Base-by-base conservation (phyloP, 208 protist species). In the Novymonas esmeraldas region DNA sequence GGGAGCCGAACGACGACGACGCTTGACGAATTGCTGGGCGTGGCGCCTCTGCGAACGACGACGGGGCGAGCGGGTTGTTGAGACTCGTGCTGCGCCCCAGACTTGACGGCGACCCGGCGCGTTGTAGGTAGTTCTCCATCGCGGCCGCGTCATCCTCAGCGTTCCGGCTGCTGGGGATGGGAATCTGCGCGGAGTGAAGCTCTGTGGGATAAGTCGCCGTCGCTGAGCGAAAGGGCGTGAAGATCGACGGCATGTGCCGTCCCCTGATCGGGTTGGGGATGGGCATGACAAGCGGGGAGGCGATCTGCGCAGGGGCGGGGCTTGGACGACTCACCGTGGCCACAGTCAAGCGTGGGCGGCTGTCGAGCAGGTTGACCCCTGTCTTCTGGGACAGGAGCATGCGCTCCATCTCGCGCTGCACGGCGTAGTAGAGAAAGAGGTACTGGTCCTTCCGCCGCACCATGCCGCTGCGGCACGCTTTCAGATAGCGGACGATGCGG, bases 361-460 rank as follows among this genome's bases (percentile, higher is more conserved):
- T 64, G 59, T 84, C 65, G 13, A 91, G 69, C 16, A 91, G 59
- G 66, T 88, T 80, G 51, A 84, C 62, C 33, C 80, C 85, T 9
- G 66, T 82, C 51, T 91, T 76, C 26, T 76, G 72, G 6, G 85
- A 91, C 11, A 91, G 66, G 61, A 93, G 70, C 83, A 93, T 93
- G 34, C 84, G 80, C 52, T 90, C 79, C 82, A 93, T 93, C 70
- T 93, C 87, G 51, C 87, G 79, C 57, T 80, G 79, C 4, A 76
- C 69, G 18, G 75, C 72, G 64, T 87, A 93, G 78, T 91, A 89
- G 48, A 93, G 78, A 51, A 90, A 94, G 18, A 90, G 52, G 55
- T 94, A 95, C 71, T 95, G 90, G 55, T 92, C 85, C 70, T 89
- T 92, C 41, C 82, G 76, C 61, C 90, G 85, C 49, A 95, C 87